Percentiles rank a stretch among this genome's conserved stretches.
Conservation (phyloP, 352 stramenopile genomes). For the Phytopythium sindhum region DNA sequence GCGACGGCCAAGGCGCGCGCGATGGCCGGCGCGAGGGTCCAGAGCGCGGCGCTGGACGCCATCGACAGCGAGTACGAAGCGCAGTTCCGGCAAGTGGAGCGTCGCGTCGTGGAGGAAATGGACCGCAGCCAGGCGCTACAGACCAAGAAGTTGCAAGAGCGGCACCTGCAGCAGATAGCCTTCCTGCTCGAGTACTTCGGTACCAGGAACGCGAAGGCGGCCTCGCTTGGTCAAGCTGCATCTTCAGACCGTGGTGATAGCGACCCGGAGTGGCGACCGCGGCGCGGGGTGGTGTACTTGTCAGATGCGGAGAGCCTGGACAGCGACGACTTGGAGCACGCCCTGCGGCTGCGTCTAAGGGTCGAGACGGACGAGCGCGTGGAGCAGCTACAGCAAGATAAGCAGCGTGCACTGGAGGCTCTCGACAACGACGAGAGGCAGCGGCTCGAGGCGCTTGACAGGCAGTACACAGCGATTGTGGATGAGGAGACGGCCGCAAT, state of each 20-base stretch:
- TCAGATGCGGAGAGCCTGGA: slow-evolving; percentile 12
- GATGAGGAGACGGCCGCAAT: slow-evolving; percentile 36
- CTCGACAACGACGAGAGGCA: slow-evolving; percentile 21
- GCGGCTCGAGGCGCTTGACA: slow-evolving; percentile 22
- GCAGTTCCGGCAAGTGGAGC: slow-evolving; percentile 34
- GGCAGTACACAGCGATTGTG: slow-evolving; percentile 23
- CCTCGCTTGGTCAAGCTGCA: slow-evolving; percentile 11
- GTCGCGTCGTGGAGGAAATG: slow-evolving; percentile 16
- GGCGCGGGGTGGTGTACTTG: slow-evolving; percentile 4
- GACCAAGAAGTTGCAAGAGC: slow-evolving; percentile 31
- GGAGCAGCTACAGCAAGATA: slow-evolving; percentile 35
- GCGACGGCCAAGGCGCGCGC: slow-evolving; percentile 34
- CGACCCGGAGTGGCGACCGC: slow-evolving; percentile 8
- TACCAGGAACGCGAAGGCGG: slow-evolving; percentile 10
- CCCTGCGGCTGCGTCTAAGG: slow-evolving; percentile 43
- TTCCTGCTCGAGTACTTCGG: slow-evolving; percentile 45
- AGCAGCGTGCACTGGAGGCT: slow-evolving; percentile 23
- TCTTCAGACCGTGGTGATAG: not conserved
- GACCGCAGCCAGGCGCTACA: slow-evolving; percentile 24
- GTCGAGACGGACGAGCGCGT: slow-evolving; percentile 50
- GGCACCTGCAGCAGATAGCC: slow-evolving; percentile 43
- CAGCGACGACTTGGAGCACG: slow-evolving; percentile 35
- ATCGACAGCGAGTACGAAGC: slow-evolving; percentile 44
- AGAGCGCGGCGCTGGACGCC: slow-evolving; percentile 17
- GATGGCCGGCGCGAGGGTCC: slow-evolving; percentile 12